Percentiles rank a stretch among this genome's conserved stretches.
These are phyloP conservation scores for Sugiyamaella marilandica DNA, from an alignment of 805 yeast species.

Conservation along the genomic window DNA sequence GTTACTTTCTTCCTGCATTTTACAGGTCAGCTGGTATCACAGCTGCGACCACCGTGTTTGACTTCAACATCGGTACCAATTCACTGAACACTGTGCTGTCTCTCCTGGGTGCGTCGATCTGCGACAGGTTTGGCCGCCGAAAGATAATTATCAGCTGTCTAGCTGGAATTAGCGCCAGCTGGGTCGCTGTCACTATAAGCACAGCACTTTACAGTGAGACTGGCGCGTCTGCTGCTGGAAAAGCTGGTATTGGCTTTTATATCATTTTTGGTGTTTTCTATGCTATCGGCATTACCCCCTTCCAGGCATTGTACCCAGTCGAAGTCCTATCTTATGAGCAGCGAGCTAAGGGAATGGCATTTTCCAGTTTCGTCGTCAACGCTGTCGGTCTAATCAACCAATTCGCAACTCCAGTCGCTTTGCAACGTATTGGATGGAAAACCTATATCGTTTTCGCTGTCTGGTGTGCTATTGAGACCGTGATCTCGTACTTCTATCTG, in stretches of 20 bases:
- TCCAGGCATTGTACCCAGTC: slow-evolving; percentile 33
- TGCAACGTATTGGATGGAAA: slow-evolving; percentile 32
- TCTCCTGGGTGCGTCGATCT: slow-evolving; percentile 20
- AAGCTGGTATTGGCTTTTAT: slow-evolving; percentile 16
- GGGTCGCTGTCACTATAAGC: slow-evolving; percentile 25
- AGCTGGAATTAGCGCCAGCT: slow-evolving; percentile 20
- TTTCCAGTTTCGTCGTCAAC: slow-evolving; percentile 26
- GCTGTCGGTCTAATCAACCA: slow-evolving; percentile 30
- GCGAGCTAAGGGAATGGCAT: slow-evolving; percentile 28
- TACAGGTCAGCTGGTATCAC: slow-evolving; percentile 14
- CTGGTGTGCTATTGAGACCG: slow-evolving; percentile 29
- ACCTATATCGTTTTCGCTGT: slow-evolving; percentile 32
- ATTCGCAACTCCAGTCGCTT: slow-evolving; percentile 26
- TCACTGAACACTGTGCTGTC: slow-evolving; percentile 6
- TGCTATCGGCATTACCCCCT: slow-evolving; percentile 32
- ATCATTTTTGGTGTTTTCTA: slow-evolving; percentile 12
- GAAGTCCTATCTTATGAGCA: slow-evolving; percentile 27
- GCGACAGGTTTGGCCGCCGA: slow-evolving; percentile 28
- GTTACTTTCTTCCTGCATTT: slow-evolving; percentile 12
- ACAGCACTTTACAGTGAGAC: slow-evolving; percentile 24
- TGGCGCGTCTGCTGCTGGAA: slow-evolving; percentile 22
- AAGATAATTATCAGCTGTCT: slow-evolving; percentile 23
- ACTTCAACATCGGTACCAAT: slow-evolving; percentile 11
- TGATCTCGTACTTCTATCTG: slow-evolving; percentile 58
- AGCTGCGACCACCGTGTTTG: slow-evolving; percentile 7